Evolutionary conservation across 345 rosid species (phyloP).

Genomic region (Carallia brachiata): DNA sequence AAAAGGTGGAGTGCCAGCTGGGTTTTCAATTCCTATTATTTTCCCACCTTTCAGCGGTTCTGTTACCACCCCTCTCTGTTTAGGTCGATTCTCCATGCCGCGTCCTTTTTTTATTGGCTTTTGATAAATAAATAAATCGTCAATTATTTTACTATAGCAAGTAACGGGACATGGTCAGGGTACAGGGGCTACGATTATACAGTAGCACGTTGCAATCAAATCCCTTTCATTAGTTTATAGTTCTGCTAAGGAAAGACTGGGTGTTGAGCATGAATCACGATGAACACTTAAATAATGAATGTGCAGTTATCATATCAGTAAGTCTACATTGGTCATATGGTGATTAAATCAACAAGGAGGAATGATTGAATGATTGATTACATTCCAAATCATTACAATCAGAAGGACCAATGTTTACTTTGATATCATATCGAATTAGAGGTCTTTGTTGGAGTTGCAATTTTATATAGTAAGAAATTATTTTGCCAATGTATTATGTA

Average conservation of each 20-base stretch:
- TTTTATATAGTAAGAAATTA: too few species aligned
- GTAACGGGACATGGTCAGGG: neutral
- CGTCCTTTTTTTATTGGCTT: too few species aligned
- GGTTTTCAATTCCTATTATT: too few species aligned
- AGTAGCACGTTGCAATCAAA: constrained; percentile 7
- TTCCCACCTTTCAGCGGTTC: too few species aligned
- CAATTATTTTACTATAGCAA: neutral
- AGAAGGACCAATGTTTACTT: neutral
- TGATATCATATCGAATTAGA: too few species aligned
- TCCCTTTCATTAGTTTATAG: constrained; percentile 1
- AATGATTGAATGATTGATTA: neutral
- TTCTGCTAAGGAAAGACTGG: neutral
- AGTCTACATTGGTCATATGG: constrained; percentile 11
- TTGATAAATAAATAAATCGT: neutral
- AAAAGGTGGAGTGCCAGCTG: too few species aligned
- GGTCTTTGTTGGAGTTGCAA: too few species aligned
- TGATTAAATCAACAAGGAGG: neutral
- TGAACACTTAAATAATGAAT: neutral
- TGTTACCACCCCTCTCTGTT: too few species aligned
- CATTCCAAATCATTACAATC: neutral
- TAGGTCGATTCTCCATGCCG: too few species aligned
- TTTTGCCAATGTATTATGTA: too few species aligned
- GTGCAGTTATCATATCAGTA: neutral
- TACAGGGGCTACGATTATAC: neutral
- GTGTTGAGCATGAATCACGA: neutral